A percentile compares a stretch with the other conserved stretches of the same genome.
Conservation (phyloP, 2,329 filamentous ascomycete species). For the Diplodia scrobiculata region DNA sequence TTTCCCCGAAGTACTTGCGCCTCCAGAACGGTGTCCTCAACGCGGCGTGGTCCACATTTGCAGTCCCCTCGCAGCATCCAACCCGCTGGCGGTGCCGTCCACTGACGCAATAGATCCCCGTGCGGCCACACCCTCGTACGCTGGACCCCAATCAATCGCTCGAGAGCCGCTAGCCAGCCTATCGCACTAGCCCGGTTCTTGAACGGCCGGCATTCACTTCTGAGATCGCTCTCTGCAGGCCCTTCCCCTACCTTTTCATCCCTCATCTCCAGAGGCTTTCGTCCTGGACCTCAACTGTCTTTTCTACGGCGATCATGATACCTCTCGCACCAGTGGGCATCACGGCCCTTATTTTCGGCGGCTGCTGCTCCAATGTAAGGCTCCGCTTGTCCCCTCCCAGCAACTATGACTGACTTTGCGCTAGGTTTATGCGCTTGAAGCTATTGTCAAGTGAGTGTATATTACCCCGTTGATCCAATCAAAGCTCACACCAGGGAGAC, state of each 20-base stretch:
- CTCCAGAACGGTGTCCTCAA: background rate
- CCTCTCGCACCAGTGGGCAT: constrained; percentile 55
- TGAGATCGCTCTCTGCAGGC: background rate
- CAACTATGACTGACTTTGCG: background rate
- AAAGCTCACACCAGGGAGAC: constrained; percentile 53
- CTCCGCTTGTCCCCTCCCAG: no score
- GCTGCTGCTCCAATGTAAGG: constrained; percentile 88
- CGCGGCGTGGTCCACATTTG: background rate
- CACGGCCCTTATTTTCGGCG: constrained; percentile 87
- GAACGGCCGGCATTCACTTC: background rate
- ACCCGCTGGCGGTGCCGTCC: background rate
- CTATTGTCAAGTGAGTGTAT: constrained; percentile 79
- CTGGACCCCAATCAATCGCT: background rate
- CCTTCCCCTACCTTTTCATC: background rate
- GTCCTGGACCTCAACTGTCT: background rate
- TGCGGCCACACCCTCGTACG: background rate
- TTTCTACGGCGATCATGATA: constrained; percentile 29
- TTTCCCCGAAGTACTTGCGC: constrained; percentile 16
- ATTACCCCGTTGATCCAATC: background rate
- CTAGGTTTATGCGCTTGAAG: constrained; percentile 92
- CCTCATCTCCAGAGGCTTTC: background rate
- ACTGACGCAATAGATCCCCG: background rate
- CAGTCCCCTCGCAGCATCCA: background rate
- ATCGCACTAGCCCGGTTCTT: background rate
- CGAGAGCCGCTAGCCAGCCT: background rate